phyloP scores from a whole-genome alignment of 345 rosid genomes.

The Populus pruinosa region DNA sequence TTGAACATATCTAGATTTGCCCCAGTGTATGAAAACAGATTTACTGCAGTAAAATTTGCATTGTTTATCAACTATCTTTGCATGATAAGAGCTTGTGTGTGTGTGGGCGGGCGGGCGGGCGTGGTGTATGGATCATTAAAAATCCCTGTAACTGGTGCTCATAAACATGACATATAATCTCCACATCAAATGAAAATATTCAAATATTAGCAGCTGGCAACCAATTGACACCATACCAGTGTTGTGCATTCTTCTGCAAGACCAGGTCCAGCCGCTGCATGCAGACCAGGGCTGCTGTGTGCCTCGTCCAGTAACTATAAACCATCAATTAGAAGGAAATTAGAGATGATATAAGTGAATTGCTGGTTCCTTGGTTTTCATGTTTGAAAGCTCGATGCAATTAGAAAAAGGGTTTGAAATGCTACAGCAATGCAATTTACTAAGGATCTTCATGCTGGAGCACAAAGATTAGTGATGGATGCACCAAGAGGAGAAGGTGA shows the following conservation, averaged over 20 bases:
- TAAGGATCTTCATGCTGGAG: not conserved
- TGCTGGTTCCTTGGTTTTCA: not conserved
- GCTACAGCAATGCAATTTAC: not conserved
- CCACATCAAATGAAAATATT: constrained; percentile 4
- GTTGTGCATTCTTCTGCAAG: constrained; percentile 92
- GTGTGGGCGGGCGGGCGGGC: too few relatives aligned
- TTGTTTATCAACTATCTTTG: constrained; percentile 1
- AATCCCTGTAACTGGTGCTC: not conserved
- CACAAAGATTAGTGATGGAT: not conserved
- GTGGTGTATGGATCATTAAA: not conserved
- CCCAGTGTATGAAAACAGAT: not conserved
- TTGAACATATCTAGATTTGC: not conserved
- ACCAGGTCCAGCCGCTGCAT: constrained; percentile 93
- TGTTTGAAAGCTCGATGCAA: not conserved
- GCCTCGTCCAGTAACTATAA: constrained; percentile 84
- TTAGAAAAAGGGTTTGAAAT: not conserved
- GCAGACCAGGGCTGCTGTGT: constrained; percentile 92
- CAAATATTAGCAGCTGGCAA: constrained; percentile 1
- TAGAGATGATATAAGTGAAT: constrained; percentile 12
- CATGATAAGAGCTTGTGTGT: too few relatives aligned
- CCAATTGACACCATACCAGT: constrained; percentile 43
- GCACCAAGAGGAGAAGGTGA: not conserved
- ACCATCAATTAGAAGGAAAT: constrained; percentile 21
- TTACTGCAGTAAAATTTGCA: not conserved
- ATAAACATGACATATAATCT: not conserved